Evolutionary conservation across 2,329 filamentous ascomycete genomes (phyloP).

Genomic region (Tolypocladium ophioglossoides): DNA sequence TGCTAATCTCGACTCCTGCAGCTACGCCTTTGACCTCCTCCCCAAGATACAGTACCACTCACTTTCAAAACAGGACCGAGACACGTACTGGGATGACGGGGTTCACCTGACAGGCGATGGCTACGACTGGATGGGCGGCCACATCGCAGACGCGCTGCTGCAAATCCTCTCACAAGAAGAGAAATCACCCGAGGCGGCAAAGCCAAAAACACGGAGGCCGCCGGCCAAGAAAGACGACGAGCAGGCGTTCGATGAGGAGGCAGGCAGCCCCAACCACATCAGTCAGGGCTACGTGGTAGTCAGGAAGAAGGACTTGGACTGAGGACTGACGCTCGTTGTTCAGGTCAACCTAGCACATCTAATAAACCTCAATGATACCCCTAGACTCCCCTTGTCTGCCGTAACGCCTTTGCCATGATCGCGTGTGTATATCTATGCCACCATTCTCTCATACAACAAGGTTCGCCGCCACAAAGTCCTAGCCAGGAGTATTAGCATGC

Average conservation of each 20-base stretch:
- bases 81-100: slow-evolving; percentile 49
- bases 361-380: background rate
- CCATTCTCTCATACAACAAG: slow-evolving; percentile 24
- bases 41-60: slow-evolving; percentile 41
- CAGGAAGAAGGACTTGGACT: slow-evolving; percentile 40
- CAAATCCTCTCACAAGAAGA: slow-evolving; percentile 23
- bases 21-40: slow-evolving; percentile 46
- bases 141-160: slow-evolving; percentile 42
- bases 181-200: background rate
- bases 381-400: background rate
- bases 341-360: background rate
- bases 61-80: slow-evolving; percentile 33
- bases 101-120: slow-evolving; percentile 47
- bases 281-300: slow-evolving; percentile 45
- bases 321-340: slow-evolving; percentile 3
- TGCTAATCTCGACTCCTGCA: slow-evolving; percentile 18
- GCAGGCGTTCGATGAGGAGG: slow-evolving; percentile 36
- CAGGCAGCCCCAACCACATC: slow-evolving; percentile 32
- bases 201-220: background rate
- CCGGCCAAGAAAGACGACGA: slow-evolving; percentile 26
- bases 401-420: slow-evolving; percentile 1
- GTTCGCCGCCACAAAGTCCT: slow-evolving; percentile 48
- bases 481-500: background rate
- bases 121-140: slow-evolving; percentile 51
- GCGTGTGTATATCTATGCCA: background rate